These are phyloP conservation scores for Dictyophora rubrovolvata DNA, from an alignment of 768 basidiomycete genomes.

Conservation along the genomic window DNA sequence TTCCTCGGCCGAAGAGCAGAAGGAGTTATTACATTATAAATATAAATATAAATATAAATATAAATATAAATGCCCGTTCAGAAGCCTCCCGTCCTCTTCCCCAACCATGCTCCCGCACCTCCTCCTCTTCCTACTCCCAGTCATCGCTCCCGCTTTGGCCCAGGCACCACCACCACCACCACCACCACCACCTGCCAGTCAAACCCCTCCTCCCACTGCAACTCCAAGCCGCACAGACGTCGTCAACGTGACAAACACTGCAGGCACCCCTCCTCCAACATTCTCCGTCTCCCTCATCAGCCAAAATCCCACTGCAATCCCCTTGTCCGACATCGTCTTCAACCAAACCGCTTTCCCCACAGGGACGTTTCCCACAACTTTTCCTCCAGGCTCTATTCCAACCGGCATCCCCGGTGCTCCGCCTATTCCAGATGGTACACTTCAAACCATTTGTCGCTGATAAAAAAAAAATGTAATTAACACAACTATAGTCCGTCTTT, in stretches of 20 bases:
- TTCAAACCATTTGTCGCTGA: neutral
- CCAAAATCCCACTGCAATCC: conserved; percentile 53
- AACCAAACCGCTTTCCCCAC: conserved; percentile 34
- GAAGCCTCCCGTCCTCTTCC: conserved; percentile 12
- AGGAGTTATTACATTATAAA: neutral
- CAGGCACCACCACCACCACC: neutral
- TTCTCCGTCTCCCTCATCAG: conserved; percentile 36
- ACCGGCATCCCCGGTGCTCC: conserved; percentile 48
- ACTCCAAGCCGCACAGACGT: conserved; percentile 19
- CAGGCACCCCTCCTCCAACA: conserved; percentile 19
- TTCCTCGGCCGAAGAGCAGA: neutral
- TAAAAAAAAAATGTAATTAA: neutral
- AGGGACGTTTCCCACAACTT: conserved; percentile 34
- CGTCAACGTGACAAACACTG: conserved; percentile 9
- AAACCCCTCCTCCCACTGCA: neutral
- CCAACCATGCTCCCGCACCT: conserved; percentile 12
- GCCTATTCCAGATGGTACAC: conserved; percentile 27
- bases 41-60: neutral
- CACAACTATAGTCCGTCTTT: conserved; percentile 24
- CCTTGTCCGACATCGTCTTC: conserved; percentile 39
- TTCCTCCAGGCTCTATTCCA: conserved; percentile 39
- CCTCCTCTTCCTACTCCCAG: conserved; percentile 10
- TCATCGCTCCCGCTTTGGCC: neutral
- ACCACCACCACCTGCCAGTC: neutral
- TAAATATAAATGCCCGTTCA: conserved; percentile 10